These are phyloP conservation scores for Ceratobasidium sp. DNA, from an alignment of 1,284 basidiomycete species.

Conservation along the genomic window DNA sequence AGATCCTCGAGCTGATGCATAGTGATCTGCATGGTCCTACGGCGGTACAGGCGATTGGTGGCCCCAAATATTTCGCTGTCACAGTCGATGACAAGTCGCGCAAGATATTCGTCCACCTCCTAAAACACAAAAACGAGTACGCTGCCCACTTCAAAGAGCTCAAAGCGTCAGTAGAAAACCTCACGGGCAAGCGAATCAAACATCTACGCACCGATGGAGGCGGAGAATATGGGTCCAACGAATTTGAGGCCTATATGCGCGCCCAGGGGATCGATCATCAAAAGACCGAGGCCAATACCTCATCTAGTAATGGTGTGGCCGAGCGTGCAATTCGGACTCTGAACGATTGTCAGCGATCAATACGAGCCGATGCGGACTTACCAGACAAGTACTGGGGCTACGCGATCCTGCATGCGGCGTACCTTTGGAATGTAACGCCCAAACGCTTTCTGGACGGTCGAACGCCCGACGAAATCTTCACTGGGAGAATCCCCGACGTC, in stretches of 20 bases:
- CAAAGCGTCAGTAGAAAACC: slow-evolving; percentile 52
- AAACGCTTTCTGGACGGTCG: slow-evolving; percentile 3
- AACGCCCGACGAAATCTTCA: slow-evolving; percentile 27
- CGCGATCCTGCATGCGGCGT: slow-evolving; percentile 14
- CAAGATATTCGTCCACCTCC: slow-evolving; percentile 14
- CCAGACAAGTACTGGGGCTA: slow-evolving; percentile 35
- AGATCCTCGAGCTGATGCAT: slow-evolving; percentile 57
- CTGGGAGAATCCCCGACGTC: slow-evolving; percentile 24
- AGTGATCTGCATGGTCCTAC: slow-evolving; percentile 30
- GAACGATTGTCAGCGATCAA: slow-evolving; percentile 15
- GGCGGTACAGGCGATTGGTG: not conserved
- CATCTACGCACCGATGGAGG: slow-evolving; percentile 52
- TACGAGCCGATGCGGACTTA: slow-evolving; percentile 18
- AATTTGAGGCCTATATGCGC: slow-evolving; percentile 47
- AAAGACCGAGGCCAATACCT: slow-evolving; percentile 38
- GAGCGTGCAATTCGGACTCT: slow-evolving; percentile 29
- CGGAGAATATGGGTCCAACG: slow-evolving; percentile 50
- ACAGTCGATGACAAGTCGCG: slow-evolving; percentile 27
- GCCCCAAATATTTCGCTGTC: slow-evolving; percentile 6
- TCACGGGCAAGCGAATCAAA: slow-evolving; percentile 48
- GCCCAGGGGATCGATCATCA: slow-evolving; percentile 52
- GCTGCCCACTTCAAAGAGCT: slow-evolving; percentile 54
- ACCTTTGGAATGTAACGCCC: slow-evolving; percentile 23
- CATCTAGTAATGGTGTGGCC: slow-evolving; percentile 21
- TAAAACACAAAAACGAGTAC: slow-evolving; percentile 1